Evolutionary conservation across 2,329 filamentous ascomycete genomes (phyloP).

Genomic region (Exophiala oligosperma): DNA sequence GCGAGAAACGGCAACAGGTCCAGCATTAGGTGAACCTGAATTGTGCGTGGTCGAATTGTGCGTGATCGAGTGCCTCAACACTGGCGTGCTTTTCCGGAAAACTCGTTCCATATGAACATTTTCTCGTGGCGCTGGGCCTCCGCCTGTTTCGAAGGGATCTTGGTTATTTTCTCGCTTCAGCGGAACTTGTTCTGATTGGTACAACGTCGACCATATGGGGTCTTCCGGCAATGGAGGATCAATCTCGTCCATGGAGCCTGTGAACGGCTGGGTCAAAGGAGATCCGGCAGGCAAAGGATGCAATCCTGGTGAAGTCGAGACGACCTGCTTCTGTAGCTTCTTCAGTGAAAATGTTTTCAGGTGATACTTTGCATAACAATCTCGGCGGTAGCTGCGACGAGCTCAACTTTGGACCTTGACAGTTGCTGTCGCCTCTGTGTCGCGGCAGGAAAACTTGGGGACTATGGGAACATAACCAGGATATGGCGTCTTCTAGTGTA

Average conservation of each 20-base stretch:
- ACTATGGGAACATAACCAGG: neutral
- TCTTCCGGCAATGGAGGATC: neutral
- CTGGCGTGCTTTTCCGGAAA: neutral
- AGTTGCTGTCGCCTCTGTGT: neutral
- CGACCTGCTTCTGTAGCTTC: neutral
- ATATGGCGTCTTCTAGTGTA: neutral
- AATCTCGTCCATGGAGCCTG: neutral
- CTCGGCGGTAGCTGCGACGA: neutral
- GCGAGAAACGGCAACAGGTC: neutral
- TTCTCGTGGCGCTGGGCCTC: neutral
- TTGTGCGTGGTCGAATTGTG: neutral
- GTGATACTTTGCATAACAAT: neutral
- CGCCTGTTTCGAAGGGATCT: neutral
- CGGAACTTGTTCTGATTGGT: neutral
- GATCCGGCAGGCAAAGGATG: neutral
- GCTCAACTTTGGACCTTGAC: neutral
- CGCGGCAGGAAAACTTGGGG: neutral
- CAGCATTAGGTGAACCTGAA: neutral
- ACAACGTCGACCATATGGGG: neutral
- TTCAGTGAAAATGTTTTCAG: neutral
- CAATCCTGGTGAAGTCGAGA: neutral
- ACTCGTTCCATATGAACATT: neutral
- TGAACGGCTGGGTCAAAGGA: neutral
- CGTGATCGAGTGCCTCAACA: neutral
- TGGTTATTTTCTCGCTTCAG: neutral